A percentile compares a stretch with the other conserved stretches of the same genome.
Conservation (phyloP, 495 filamentous ascomycete genomes). For the Aspergillus avenaceus region DNA sequence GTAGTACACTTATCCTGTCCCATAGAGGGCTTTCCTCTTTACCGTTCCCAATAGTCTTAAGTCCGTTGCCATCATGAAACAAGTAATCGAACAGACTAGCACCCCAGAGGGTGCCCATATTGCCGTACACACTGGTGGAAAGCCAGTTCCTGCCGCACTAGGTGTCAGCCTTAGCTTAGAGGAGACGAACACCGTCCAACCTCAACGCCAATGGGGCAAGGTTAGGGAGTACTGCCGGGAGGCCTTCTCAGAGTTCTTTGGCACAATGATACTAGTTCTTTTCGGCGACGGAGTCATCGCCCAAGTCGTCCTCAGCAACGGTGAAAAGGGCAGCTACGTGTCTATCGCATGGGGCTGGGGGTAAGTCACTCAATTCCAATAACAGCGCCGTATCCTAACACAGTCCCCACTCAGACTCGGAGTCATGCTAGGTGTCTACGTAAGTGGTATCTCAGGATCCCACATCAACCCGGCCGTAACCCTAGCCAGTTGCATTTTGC, state of each 20-base stretch:
- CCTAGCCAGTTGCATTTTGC: constrained; percentile 58
- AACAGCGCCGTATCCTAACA: constrained; percentile 6
- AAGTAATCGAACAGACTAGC: neutral
- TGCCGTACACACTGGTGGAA: neutral
- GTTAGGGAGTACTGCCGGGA: constrained; percentile 46
- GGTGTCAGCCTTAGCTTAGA: neutral
- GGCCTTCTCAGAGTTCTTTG: constrained; percentile 61
- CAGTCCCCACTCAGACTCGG: constrained; percentile 31
- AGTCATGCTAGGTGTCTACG: constrained; percentile 66
- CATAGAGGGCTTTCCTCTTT: neutral
- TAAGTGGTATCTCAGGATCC: constrained; percentile 52
- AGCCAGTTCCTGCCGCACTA: neutral
- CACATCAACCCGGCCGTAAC: constrained; percentile 66
- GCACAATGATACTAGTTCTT: constrained; percentile 58
- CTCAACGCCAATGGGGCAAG: constrained; percentile 41
- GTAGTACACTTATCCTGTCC: no score
- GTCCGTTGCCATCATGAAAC: neutral
- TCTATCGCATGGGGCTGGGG: constrained; percentile 62
- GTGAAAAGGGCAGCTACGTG: constrained; percentile 52
- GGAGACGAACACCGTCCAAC: neutral
- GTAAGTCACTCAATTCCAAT: constrained; percentile 33
- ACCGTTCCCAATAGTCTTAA: neutral
- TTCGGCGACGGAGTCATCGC: constrained; percentile 62
- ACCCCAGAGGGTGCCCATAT: neutral
- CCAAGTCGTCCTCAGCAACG: constrained; percentile 51